A percentile compares a stretch with the other conserved stretches of the same genome.
Evolutionary conservation across 129 eudicot genomes (phyloP).

Genomic region (Helianthus tuberosus): DNA sequence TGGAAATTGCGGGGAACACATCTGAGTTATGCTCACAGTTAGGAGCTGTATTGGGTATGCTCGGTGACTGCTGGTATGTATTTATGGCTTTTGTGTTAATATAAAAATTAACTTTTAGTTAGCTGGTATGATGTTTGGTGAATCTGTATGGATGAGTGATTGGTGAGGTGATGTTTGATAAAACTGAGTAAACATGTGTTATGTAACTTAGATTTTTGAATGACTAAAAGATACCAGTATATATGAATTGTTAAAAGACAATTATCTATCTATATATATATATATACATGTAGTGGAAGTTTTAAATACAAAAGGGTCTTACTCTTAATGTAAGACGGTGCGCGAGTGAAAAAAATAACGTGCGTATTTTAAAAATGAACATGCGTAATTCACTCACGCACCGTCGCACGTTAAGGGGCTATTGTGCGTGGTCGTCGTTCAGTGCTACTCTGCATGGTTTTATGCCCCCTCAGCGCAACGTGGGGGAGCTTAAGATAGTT

Average conservation of each 20-base stretch:
- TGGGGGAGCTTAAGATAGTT: neutral
- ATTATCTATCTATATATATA: no score
- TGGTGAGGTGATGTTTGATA: neutral
- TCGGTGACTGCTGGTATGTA: constrained; percentile 92
- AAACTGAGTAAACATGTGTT: neutral
- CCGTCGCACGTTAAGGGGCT: no score
- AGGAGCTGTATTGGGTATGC: constrained; percentile 95
- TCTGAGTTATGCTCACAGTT: constrained; percentile 90
- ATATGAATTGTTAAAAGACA: neutral
- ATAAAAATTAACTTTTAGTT: neutral
- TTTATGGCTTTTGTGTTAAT: constrained; percentile 1
- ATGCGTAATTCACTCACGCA: no score
- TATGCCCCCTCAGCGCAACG: no score
- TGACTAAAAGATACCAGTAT: neutral
- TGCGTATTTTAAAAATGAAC: no score
- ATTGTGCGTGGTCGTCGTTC: no score
- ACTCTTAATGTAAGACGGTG: no score
- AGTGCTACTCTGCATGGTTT: no score
- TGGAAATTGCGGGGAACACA: constrained; percentile 66
- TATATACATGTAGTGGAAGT: no score
- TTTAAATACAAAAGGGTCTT: no score
- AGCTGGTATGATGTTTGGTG: neutral
- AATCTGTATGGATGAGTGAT: neutral
- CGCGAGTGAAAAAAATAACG: no score
- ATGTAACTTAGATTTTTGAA: neutral